Conservation (phyloP, 306 rosid species). For the Hippophae gyantsensis region DNA sequence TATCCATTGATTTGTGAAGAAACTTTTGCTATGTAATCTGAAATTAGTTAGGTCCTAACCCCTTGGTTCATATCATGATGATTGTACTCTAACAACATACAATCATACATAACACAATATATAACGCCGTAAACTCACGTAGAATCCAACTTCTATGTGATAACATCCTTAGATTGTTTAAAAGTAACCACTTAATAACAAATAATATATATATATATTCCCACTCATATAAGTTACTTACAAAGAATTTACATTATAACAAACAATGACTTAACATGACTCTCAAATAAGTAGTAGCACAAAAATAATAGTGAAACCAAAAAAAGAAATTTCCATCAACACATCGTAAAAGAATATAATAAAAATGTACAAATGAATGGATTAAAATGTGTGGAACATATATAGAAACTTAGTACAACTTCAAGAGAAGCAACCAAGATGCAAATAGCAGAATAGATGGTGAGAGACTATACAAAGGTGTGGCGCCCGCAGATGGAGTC, state of each 20-base stretch:
- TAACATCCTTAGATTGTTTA: too few relatives aligned
- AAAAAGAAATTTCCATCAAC: slow-evolving; percentile 7
- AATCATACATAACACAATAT: too few relatives aligned
- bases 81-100: too few relatives aligned
- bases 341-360: background rate
- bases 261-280: slow-evolving; percentile 17
- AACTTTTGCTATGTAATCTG: too few relatives aligned
- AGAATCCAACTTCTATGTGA: too few relatives aligned
- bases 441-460: slow-evolving; percentile 34
- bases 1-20: too few relatives aligned
- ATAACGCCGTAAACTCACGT: too few relatives aligned
- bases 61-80: too few relatives aligned
- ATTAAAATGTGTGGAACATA: background rate
- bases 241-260: slow-evolving; percentile 2
- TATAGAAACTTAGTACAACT: slow-evolving; percentile 24
- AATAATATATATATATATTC: background rate
- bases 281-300: slow-evolving; percentile 1
- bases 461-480: slow-evolving; percentile 26
- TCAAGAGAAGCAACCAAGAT: slow-evolving; percentile 29
- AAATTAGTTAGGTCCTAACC: too few relatives aligned
- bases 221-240: background rate
- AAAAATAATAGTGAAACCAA: background rate
- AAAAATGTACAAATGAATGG: background rate
- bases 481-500: slow-evolving; percentile 47
- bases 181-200: too few relatives aligned